These are phyloP conservation scores for Podospora pseudoanserina DNA, from an alignment of 495 filamentous ascomycete species.

Conservation along the genomic window DNA sequence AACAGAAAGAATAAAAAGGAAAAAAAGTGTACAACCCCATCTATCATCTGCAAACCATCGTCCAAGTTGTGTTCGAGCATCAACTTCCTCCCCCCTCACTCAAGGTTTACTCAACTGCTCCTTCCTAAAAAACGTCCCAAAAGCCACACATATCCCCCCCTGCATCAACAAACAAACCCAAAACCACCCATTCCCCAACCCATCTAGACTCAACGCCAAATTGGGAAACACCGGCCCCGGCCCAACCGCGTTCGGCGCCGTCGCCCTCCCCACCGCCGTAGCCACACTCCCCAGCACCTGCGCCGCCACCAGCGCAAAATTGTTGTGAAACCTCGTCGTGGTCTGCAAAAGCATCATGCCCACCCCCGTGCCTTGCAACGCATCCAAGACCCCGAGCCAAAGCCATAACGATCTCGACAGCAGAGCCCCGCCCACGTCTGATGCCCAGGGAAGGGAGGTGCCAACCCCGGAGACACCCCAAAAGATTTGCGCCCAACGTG, in stretches of 20 bases:
- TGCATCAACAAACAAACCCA: slow-evolving; percentile 62
- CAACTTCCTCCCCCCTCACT: neutral
- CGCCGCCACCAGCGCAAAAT: slow-evolving; percentile 52
- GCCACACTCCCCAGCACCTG: slow-evolving; percentile 53
- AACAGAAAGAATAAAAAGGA: too few species aligned
- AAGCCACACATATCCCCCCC: slow-evolving; percentile 57
- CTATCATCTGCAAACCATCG: too few species aligned
- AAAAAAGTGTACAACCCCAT: too few species aligned
- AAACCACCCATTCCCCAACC: slow-evolving; percentile 57
- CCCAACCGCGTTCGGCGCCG: slow-evolving; percentile 52
- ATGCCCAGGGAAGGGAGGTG: slow-evolving; percentile 55
- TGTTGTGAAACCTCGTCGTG: slow-evolving; percentile 56
- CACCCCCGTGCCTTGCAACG: slow-evolving; percentile 55
- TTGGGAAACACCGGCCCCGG: slow-evolving; percentile 61
- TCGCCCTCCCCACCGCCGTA: slow-evolving; percentile 54
- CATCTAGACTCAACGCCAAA: slow-evolving; percentile 37
- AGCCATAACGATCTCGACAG: slow-evolving; percentile 56
- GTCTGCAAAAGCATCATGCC: slow-evolving; percentile 62
- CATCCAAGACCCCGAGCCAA: slow-evolving; percentile 59
- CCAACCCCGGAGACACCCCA: slow-evolving; percentile 57
- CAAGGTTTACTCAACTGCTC: slow-evolving; percentile 66
- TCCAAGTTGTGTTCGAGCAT: neutral
- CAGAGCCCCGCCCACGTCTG: slow-evolving; percentile 44
- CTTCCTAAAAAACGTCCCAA: slow-evolving; percentile 64
- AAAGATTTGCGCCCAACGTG: slow-evolving; percentile 60